Evolutionary conservation across 257 asterid genomes (phyloP), one percentile per base, ranked within the genome.

Genomic region (Rehmannia glutinosa): DNA sequence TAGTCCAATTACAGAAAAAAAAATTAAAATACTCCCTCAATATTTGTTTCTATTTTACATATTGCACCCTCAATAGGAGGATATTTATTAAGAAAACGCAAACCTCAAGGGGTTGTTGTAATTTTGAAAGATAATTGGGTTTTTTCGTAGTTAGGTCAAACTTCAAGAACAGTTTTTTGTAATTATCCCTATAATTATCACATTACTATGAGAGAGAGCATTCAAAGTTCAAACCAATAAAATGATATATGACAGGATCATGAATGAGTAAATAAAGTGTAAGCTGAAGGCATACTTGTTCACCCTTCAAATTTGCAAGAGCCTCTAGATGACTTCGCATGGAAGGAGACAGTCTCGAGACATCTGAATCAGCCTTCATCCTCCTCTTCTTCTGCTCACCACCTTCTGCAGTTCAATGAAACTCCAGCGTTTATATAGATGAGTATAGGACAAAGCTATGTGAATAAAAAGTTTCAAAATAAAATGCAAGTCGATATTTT

Each of bases 281-380:
- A n/a, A 35, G 24, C 56, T 38, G 56, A 43, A 19, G 19, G 35
- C 81, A 3, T 75, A 86, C 94, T 55, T 84, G 94, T 82, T 86
- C 94, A 8, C 94, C 94, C 84, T 86, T 86, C 76, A 86, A 69
- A 78, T 78, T 84, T 51, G 91, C 86, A 53, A 76, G 79, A 74
- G 85, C 68, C 62, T 86, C 94, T 57, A 80, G 84, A 45, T 74
- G 83, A 72, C 70, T 84, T 50, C 85, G 79, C 78, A 77, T 36
- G 23, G 88, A 72, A 64, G 91, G 84, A 62, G 90, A 74, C 71
- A 78, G 76, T 73, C 85, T 80, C 0, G 90, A 62, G 68, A 53
- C 70, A 63, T 86, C 94, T 41, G 91, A 71, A 68, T 86, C 94
- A 17, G 77, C 69, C 74, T 86, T 84, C 83, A 80, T 68, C 28